Evolutionary conservation across 148 eudicot genomes (phyloP).

Genomic region (Vaccinium darrowii): DNA sequence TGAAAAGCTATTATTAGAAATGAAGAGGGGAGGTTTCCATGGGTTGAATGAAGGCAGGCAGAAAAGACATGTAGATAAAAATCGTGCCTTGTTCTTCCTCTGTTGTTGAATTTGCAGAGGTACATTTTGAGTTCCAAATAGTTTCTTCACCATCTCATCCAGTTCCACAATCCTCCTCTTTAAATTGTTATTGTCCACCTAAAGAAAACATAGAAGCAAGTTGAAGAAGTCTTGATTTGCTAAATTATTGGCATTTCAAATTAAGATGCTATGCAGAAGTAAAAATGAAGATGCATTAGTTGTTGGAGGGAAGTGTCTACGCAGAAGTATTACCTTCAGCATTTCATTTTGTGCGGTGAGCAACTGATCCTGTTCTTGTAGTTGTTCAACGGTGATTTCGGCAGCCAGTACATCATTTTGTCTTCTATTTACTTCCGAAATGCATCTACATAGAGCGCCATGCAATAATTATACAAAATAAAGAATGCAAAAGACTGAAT

Average conservation of each 20-base stretch:
- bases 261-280: background rate
- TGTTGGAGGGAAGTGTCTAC: background rate
- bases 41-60: background rate
- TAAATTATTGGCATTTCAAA: background rate
- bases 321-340: constrained; percentile 41
- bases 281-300: background rate
- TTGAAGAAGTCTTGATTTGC: background rate
- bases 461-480: background rate
- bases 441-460: constrained; percentile 35
- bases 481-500: background rate
- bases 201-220: constrained; percentile 17
- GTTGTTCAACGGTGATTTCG: constrained; percentile 45
- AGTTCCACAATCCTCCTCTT: constrained; percentile 45
- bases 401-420: constrained; percentile 42
- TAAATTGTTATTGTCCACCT: constrained; percentile 56
- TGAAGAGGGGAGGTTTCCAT: background rate
- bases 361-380: constrained; percentile 54
- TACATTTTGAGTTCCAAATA: constrained; percentile 34
- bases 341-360: constrained; percentile 57
- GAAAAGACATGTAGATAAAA: constrained; percentile 5
- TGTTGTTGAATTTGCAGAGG: constrained; percentile 36
- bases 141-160: constrained; percentile 50
- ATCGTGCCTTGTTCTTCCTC: constrained; percentile 22
- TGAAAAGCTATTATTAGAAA: background rate
- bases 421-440: constrained; percentile 38